Percentiles rank a stretch among this genome's conserved stretches.
Conservation (phyloP, 2,329 filamentous ascomycete species). For the Neofusicoccum sp. region DNA sequence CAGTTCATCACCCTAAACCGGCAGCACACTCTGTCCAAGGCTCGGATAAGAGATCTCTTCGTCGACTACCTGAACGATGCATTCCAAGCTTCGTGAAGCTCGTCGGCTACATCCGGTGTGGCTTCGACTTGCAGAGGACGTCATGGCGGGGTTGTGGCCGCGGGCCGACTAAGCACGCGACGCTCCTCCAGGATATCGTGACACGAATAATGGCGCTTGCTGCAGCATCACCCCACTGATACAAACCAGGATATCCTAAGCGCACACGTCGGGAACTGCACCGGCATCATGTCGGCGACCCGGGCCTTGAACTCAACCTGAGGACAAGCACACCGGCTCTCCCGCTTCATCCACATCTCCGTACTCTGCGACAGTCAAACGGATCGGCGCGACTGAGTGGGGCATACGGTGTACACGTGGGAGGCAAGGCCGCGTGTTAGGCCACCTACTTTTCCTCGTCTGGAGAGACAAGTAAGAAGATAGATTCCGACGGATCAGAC, state of each 20-base stretch:
- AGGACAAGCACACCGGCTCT: not conserved
- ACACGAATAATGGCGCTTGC: constrained; percentile 13
- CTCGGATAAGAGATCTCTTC: constrained; percentile 40
- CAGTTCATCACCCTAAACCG: constrained; percentile 78
- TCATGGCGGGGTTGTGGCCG: constrained; percentile 17
- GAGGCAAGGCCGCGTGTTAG: constrained; percentile 5
- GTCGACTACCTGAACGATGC: constrained; percentile 43
- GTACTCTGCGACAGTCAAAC: not conserved
- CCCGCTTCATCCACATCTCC: constrained; percentile 7
- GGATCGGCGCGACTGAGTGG: constrained; percentile 8
- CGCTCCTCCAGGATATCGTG: constrained; percentile 3
- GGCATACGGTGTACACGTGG: not conserved
- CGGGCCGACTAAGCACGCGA: constrained; percentile 1
- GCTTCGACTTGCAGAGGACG: not conserved
- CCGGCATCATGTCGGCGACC: constrained; percentile 14
- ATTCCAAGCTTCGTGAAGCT: constrained; percentile 27
- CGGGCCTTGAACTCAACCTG: constrained; percentile 9
- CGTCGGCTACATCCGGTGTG: not conserved
- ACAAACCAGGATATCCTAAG: constrained; percentile 1
- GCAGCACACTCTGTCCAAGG: constrained; percentile 56
- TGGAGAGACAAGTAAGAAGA: not conserved
- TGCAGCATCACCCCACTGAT: not conserved
- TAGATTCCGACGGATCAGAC: not conserved
- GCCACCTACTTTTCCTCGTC: not conserved
- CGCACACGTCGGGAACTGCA: constrained; percentile 8